Evolutionary conservation across 306 rosid species (phyloP).

Genomic region (Myrica gale): DNA sequence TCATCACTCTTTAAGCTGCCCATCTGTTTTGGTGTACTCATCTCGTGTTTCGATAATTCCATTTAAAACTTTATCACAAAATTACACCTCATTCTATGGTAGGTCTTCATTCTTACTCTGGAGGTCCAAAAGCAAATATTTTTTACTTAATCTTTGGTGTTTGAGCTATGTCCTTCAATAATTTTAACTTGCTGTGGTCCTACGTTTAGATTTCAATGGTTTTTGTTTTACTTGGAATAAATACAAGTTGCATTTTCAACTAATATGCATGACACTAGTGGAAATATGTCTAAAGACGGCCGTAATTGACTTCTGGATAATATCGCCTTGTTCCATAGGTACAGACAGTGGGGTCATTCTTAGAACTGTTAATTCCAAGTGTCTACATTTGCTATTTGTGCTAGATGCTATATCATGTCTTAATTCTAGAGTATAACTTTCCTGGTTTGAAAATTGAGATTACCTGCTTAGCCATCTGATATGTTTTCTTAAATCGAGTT

Average conservation of each 20-base stretch:
- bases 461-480: constrained; percentile 10
- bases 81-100: not conserved
- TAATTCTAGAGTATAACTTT: not conserved
- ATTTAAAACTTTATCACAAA: not conserved
- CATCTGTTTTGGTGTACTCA: not conserved
- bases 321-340: not conserved
- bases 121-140: not conserved
- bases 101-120: not conserved
- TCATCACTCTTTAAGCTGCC: not conserved
- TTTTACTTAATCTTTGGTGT: not conserved
- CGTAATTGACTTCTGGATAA: not conserved
- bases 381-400: not conserved
- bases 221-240: not conserved
- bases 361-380: not conserved
- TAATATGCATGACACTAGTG: no score
- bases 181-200: not conserved
- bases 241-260: not conserved
- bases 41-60: not conserved
- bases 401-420: not conserved
- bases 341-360: not conserved
- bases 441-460: no score
- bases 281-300: no score
- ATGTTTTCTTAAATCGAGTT: not conserved
- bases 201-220: not conserved
- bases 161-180: not conserved